These are phyloP conservation scores for Chlamydomonas sp. DNA, from an alignment of 139 green algal species.

Conservation along the genomic window DNA sequence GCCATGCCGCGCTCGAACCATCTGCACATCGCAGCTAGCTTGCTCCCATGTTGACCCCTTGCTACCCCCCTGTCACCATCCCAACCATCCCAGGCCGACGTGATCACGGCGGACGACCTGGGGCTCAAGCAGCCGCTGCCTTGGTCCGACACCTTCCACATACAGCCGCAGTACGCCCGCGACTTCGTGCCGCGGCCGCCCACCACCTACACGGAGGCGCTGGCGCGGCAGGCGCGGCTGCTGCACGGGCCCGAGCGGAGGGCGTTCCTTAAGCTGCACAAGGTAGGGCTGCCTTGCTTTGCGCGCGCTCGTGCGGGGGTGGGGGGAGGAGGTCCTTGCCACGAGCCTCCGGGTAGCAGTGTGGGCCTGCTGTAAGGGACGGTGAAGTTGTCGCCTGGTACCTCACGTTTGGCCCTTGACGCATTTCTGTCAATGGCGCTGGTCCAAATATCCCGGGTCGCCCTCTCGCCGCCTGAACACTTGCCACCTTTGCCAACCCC, in stretches of 20 bases:
- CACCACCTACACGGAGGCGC: slow-evolving; percentile 50
- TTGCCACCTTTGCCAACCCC: background rate
- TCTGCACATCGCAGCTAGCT: too few relatives aligned
- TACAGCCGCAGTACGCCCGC: slow-evolving; percentile 24
- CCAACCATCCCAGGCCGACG: background rate
- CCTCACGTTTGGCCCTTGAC: too few relatives aligned
- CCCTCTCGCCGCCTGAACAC: background rate
- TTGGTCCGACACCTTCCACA: slow-evolving; percentile 43
- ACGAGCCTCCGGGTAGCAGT: too few relatives aligned
- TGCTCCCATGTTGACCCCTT: too few relatives aligned
- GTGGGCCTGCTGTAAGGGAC: background rate
- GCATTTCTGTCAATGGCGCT: too few relatives aligned
- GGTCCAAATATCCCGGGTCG: too few relatives aligned
- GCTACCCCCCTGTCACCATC: too few relatives aligned
- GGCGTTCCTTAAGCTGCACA: slow-evolving; percentile 47
- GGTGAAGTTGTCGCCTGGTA: too few relatives aligned
- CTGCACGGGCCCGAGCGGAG: slow-evolving; percentile 54
- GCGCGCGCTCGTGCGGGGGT: too few relatives aligned
- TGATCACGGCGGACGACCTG: slow-evolving; percentile 27
- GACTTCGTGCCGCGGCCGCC: slow-evolving; percentile 55
- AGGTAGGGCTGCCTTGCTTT: slow-evolving; percentile 7
- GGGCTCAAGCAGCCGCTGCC: slow-evolving; percentile 31
- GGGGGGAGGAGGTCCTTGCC: too few relatives aligned
- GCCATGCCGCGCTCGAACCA: too few relatives aligned
- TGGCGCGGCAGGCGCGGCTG: slow-evolving; percentile 60